Percentiles rank a stretch among this genome's conserved stretches.
Conservation (phyloP, 257 asterid genomes). For the Catharanthus roseus region DNA sequence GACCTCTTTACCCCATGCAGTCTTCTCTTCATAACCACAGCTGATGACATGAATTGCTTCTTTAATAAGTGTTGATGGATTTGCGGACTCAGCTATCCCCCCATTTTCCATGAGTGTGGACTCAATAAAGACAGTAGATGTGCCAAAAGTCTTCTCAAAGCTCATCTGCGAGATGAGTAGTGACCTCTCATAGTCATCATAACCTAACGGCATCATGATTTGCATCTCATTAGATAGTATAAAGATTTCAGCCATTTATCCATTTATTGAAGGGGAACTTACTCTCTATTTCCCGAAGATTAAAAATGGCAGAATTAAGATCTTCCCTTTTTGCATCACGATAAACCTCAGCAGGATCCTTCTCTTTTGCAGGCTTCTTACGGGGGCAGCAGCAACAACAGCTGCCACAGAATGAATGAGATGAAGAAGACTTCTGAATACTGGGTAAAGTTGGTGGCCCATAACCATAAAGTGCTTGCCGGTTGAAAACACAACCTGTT, state of each 20-base stretch:
- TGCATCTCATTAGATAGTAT: neutral
- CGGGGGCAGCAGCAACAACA: slow-evolving; percentile 74
- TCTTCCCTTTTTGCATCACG: slow-evolving; percentile 94
- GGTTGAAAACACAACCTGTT: slow-evolving; percentile 83
- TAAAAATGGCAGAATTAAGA: slow-evolving; percentile 87
- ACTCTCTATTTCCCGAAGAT: slow-evolving; percentile 93
- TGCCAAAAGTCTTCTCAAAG: slow-evolving; percentile 93
- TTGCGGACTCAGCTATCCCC: slow-evolving; percentile 70
- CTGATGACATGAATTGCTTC: slow-evolving; percentile 97
- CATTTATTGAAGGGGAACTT: slow-evolving; percentile 21
- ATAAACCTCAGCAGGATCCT: slow-evolving; percentile 61
- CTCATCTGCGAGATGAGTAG: slow-evolving; percentile 90
- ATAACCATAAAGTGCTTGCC: slow-evolving; percentile 97
- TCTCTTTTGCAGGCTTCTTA: slow-evolving; percentile 72
- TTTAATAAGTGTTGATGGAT: slow-evolving; percentile 71
- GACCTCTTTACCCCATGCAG: slow-evolving; percentile 99
- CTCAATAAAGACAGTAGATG: slow-evolving; percentile 82
- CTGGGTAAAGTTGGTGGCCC: slow-evolving; percentile 67
- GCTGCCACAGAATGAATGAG: slow-evolving; percentile 57
- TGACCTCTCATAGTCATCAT: slow-evolving; percentile 90
- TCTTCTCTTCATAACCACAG: slow-evolving; percentile 95
- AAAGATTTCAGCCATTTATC: neutral
- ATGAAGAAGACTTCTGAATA: slow-evolving; percentile 52
- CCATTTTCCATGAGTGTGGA: slow-evolving; percentile 94
- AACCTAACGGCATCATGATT: slow-evolving; percentile 37